Base-by-base conservation (phyloP, 2,329 filamentous ascomycete genomes). In the Pestalotiopsis sp. region DNA sequence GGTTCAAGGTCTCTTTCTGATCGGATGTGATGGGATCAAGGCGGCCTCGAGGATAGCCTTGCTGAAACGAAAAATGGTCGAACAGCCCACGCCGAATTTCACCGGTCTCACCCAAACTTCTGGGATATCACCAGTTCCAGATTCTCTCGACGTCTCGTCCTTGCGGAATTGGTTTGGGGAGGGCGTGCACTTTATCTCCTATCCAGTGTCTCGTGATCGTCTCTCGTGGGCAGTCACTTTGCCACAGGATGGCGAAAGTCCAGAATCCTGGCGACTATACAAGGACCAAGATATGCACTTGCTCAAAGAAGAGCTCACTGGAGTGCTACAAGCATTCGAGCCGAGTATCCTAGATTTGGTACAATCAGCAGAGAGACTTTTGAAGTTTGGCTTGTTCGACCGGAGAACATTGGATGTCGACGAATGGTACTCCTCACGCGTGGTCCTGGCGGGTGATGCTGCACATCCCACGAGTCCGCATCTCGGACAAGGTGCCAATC, bases 361-460 rank as follows among this genome's bases (percentile, higher is more conserved):
- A 13, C 60, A 36, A 49, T 67, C 70, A 2, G 69, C 74, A 6
- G 72, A 75, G 67, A 68, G 74, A 12, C 69, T 76, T 23, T 73
- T 75, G 68, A 75, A 74, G 39, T 76, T 72, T 41, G 74, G 75
- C 41, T 65, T 76, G 17, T 76, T 73, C 62, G 80, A 76, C 62
- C 70, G 74, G 5, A 62, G 66, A 4, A 73, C 74, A 65, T 63
- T 76, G 31, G 59, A 66, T 11, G 65, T 72, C 3, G 65, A 69
- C n/a, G 67, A 74, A 56, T 76, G 74, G 74, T 72, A 69, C 57
- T 71, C 70, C 13, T 68, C 65, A n/a, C 72, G 73, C 5, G 72
- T 70, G 41, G 72, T 74, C 25, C 65, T 75, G 27, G 69, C 73
- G 11, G 73, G 73, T 12, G 74, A 75, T 60, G 73, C 74, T 7